These are phyloP conservation scores for Detonula confervacea DNA, from an alignment of 352 stramenopile species.

Conservation along the genomic window DNA sequence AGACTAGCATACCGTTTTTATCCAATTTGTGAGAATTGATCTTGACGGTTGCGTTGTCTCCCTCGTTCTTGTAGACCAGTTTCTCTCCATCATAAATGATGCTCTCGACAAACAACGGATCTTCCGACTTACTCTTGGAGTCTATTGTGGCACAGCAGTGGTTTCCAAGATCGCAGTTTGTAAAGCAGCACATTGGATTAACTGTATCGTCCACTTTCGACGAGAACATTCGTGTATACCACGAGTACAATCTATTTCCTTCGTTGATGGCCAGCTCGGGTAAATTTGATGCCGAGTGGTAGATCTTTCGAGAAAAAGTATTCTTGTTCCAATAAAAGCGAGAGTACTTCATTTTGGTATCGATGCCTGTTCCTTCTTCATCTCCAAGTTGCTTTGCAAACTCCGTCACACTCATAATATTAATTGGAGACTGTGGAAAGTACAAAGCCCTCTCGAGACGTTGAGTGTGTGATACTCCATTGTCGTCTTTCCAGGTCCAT, in stretches of 20 bases:
- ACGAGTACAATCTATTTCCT: not conserved
- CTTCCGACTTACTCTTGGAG: not conserved
- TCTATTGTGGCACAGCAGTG: not conserved
- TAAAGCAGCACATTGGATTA: not conserved
- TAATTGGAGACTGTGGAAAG: slow-evolving; percentile 18
- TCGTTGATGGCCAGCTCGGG: slow-evolving; percentile 18
- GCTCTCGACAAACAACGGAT: not conserved
- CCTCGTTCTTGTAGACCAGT: not conserved
- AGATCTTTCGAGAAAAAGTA: not conserved
- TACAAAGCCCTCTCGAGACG: not conserved
- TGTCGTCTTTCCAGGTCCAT: slow-evolving; percentile 23
- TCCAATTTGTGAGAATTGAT: not conserved
- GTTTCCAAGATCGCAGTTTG: not conserved
- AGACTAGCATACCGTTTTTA: not conserved
- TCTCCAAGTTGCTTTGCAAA: slow-evolving; percentile 3
- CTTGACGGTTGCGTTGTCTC: not conserved
- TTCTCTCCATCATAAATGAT: slow-evolving; percentile 8
- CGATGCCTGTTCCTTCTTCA: not conserved
- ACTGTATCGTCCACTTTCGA: not conserved
- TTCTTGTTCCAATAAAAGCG: slow-evolving; percentile 8
- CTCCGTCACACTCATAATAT: slow-evolving; percentile 19
- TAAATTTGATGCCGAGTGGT: slow-evolving; percentile 20
- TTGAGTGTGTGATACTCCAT: not conserved
- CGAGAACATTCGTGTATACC: not conserved
- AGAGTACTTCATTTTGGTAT: not conserved